phyloP scores from a whole-genome alignment of 495 filamentous ascomycete genomes.

The Podospora anserina region DNA sequence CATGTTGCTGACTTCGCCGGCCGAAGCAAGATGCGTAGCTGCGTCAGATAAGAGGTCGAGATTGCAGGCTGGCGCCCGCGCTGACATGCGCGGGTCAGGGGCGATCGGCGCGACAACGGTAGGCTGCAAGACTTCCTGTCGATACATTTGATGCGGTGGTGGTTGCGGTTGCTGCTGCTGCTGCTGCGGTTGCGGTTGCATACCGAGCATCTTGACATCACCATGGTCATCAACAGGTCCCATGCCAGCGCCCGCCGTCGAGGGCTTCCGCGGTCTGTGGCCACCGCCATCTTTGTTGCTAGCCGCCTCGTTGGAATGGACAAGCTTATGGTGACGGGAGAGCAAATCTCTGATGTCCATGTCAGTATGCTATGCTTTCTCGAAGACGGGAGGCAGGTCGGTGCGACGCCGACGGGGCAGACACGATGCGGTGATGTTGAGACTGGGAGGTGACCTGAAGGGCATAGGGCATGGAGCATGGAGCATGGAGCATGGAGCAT shows the following conservation, averaged over 20 bases:
- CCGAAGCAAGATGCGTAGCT: constrained; percentile 49
- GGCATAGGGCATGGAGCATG: not conserved
- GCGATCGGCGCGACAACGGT: constrained; percentile 37
- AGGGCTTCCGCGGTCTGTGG: constrained; percentile 45
- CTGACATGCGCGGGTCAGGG: constrained; percentile 40
- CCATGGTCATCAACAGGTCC: constrained; percentile 39
- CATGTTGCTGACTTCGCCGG: constrained; percentile 47
- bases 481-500: not conserved
- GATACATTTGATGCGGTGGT: constrained; percentile 27
- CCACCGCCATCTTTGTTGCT: constrained; percentile 47
- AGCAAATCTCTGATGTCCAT: constrained; percentile 65
- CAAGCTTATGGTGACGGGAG: constrained; percentile 70
- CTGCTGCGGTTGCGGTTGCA: constrained; percentile 30
- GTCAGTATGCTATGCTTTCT: constrained; percentile 41
- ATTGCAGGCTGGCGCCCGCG: constrained; percentile 49
- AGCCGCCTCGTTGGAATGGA: constrained; percentile 61
- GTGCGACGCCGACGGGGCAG: not conserved
- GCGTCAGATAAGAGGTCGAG: constrained; percentile 52
- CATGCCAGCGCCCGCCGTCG: constrained; percentile 39
- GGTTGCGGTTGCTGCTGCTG: constrained; percentile 30
- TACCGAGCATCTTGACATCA: constrained; percentile 45
- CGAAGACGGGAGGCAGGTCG: constrained; percentile 1
- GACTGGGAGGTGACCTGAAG: not conserved
- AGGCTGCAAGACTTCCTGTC: constrained; percentile 37
- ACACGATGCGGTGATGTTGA: constrained; percentile 1